Conservation (phyloP, 305 asterid species). For the Lippia alba region DNA sequence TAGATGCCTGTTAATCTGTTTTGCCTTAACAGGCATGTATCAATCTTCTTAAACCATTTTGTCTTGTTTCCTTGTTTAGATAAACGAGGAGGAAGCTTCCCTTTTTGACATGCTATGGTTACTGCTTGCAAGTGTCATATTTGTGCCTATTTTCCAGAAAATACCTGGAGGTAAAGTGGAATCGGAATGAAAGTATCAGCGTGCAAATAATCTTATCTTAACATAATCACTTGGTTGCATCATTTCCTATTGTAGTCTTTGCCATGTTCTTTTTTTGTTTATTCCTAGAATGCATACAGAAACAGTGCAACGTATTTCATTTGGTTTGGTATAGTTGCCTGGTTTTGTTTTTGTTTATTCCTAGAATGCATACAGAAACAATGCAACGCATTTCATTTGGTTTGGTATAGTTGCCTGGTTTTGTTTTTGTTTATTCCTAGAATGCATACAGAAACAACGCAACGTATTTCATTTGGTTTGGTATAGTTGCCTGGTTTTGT, state of each 20-base stretch:
- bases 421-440: constrained; percentile 12
- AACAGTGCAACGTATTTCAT: constrained; percentile 10
- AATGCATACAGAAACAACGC: neutral
- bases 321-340: constrained; percentile 15
- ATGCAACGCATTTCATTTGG: constrained; percentile 17
- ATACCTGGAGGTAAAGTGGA: constrained; percentile 91
- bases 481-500: constrained; percentile 10
- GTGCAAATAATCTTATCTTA: constrained; percentile 20
- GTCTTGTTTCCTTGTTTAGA: constrained; percentile 43
- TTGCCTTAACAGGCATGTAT: constrained; percentile 22
- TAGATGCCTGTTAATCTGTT: constrained; percentile 27
- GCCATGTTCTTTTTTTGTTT: neutral
- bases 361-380: constrained; percentile 1
- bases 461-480: constrained; percentile 24
- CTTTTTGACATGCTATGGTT: constrained; percentile 95
- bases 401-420: constrained; percentile 13
- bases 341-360: constrained; percentile 14
- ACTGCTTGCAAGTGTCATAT: constrained; percentile 97
- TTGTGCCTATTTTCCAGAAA: constrained; percentile 96
- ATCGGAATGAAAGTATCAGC: constrained; percentile 12
- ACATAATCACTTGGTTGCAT: constrained; percentile 32
- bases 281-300: constrained; percentile 1
- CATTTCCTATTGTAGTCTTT: constrained; percentile 13
- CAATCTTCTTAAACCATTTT: neutral
- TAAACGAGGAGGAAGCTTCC: constrained; percentile 98